Evolutionary conservation across 2,329 filamentous ascomycete species (phyloP), one percentile per base, ranked within the genome.

Genomic region (Aureobasidium sp.): DNA sequence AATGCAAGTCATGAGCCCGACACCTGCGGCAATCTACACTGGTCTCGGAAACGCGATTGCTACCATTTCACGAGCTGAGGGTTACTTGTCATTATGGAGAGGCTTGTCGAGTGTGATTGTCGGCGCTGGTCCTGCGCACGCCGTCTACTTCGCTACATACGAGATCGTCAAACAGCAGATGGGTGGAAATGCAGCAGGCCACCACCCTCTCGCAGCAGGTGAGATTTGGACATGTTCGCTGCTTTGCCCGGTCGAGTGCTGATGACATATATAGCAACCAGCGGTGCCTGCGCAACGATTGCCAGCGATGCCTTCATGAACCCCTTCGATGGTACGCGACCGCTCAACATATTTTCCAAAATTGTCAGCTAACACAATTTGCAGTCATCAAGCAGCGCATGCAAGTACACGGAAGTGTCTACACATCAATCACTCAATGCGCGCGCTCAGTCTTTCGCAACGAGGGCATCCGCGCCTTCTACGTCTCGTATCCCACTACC

Each of bases 291-390:
- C 69, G 94, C 94, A 67, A 97, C 94, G 8, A 97, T 97, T 74
- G 90, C 93, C 39, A 97, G 92, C 74, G 94, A 99, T 80, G 94
- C 94, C 61, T 85, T 99, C 67, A 99, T 99, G 94, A 99, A 97
- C 73, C 94, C 94, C 26, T 99, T 99, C 74, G 94, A 99, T 78
- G 92, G 92, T 96, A 83, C 71, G 84, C 27, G 48, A 52, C 20
- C 24, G 44, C 29, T 12, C 46, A 9, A 32, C n/a, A 20, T 10
- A 39, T n/a, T 32, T 15, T 20, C n/a, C 24, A 34, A 3, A 10
- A 34, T n/a, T 15, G 12, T 13, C 20, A 1, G 32, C 62, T 66
- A 50, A 66, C 47, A 26, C 48, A 10, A n/a, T 36, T 24, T 53
- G 34, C 71, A 97, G 94, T 99, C 65, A 96, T 99, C 80, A 99